Base-by-base conservation (phyloP, 2,329 filamentous ascomycete genomes). In the Catunica adiposa region DNA sequence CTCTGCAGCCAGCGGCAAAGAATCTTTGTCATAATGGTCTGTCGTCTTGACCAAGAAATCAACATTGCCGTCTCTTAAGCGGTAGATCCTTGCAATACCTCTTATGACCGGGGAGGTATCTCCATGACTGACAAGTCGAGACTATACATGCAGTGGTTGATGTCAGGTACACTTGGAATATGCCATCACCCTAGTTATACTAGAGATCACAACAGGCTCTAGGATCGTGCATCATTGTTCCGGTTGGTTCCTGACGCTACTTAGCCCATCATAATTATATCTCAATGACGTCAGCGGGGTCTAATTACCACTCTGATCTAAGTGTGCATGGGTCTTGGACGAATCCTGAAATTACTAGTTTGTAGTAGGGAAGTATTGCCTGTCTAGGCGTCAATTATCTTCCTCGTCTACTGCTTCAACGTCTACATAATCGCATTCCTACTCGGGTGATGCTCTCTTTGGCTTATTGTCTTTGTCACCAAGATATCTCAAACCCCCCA, bases 191-290 rank as follows among this genome's bases (percentile, higher is more conserved):
- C 20, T n/a, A 23, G 23, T 7, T 23, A 20, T 22, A 48, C 26
- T 48, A 20, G 17, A 48, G 23, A 9, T 25, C 26, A 15, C 22
- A 48, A 23, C 8, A 25, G 4, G 17, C 22, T 14, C 22, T 48
- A 5, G 20, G 4, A 5, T 22, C 22, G 22, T 53, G 34, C 51
- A 42, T 20, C 11, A 22, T 37, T 40, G 9, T 53, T 40, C 51
- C 25, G 23, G 51, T 25, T 25, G 17, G 37, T 53, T 53, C 51
- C 17, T 20, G 51, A 53, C 38, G 23, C 17, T 26, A 48, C 44
- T n/a, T 48, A 8, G 17, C n/a, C 51, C 54, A 55, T 55, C 54
- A 55, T 55, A 29, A 55, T 55, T 51, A 55, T 55, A 23, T 20
- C 34, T 29, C 38, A 22, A 34, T 55, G 54, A 55, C 54, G 46